Percentiles rank a stretch among this genome's conserved stretches.
Conservation (phyloP, 75 land plant species). For the Pinus albicaulis region DNA sequence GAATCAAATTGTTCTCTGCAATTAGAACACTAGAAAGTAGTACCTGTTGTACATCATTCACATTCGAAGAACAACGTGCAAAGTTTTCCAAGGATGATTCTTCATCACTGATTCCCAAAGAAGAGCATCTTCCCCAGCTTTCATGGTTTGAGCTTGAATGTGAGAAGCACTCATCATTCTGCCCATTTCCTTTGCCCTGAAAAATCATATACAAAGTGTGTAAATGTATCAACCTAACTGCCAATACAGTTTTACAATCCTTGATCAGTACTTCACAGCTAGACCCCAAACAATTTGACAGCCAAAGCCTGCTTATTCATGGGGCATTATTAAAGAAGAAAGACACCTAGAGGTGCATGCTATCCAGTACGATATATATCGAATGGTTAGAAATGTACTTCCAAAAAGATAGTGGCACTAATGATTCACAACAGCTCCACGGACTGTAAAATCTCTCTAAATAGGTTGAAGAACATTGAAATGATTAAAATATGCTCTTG, state of each 20-base stretch:
- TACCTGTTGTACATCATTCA: constrained; percentile 33
- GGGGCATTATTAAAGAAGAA: not conserved
- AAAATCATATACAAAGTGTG: not conserved
- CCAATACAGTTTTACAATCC: too few species aligned
- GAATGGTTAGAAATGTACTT: not conserved
- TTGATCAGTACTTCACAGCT: not conserved
- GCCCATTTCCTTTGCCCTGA: constrained; percentile 43
- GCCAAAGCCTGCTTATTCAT: not conserved
- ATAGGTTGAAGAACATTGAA: too few species aligned
- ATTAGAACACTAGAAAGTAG: not conserved
- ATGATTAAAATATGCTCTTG: too few species aligned
- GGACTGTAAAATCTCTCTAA: too few species aligned
- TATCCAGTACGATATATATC: not conserved
- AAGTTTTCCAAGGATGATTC: constrained; percentile 40
- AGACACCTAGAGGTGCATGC: not conserved
- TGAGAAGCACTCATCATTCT: constrained; percentile 56
- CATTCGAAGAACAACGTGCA: constrained; percentile 3
- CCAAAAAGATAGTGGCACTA: too few species aligned
- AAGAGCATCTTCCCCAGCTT: constrained; percentile 76
- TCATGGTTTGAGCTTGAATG: constrained; percentile 63
- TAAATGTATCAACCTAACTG: not conserved
- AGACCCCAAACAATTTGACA: not conserved
- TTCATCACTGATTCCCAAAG: constrained; percentile 46
- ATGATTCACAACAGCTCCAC: too few species aligned
- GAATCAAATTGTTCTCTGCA: not conserved